These are phyloP conservation scores for Mollisia scopiformis DNA, from an alignment of 2,329 filamentous ascomycete genomes.

Conservation along the genomic window DNA sequence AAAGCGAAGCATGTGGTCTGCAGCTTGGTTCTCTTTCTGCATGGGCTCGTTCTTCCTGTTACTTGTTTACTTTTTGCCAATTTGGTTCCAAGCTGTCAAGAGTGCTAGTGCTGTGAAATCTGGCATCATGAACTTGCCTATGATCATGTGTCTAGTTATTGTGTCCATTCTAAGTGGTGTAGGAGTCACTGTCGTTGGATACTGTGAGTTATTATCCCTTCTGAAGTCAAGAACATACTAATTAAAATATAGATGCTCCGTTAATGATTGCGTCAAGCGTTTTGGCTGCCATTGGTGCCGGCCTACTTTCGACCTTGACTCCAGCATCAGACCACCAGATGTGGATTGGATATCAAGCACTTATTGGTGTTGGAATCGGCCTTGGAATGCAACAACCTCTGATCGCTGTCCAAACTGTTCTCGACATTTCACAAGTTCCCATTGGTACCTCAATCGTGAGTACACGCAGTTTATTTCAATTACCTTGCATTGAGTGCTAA, in stretches of 20 bases:
- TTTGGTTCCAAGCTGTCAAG: conserved; percentile 52
- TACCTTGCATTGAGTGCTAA: background rate
- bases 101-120: conserved; percentile 46
- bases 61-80: conserved; percentile 48
- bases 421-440: conserved; percentile 56
- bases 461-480: background rate
- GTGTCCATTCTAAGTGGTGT: conserved; percentile 24
- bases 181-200: conserved; percentile 50
- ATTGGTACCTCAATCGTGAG: conserved; percentile 49
- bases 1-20: conserved; percentile 40
- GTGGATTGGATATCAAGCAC: conserved; percentile 62
- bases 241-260: conserved; percentile 46
- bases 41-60: conserved; percentile 41
- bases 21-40: conserved; percentile 38
- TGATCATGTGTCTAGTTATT: conserved; percentile 38
- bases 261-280: conserved; percentile 56
- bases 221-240: background rate
- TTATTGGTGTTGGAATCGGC: conserved; percentile 58
- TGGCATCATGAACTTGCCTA: conserved; percentile 44
- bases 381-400: conserved; percentile 61
- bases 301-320: conserved; percentile 56
- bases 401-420: conserved; percentile 58
- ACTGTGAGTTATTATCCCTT: conserved; percentile 41
- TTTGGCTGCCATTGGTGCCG: conserved; percentile 44
- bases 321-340: conserved; percentile 48